phyloP scores from a whole-genome alignment of 2,329 filamentous ascomycete species.

The Microascus cirrosus region DNA sequence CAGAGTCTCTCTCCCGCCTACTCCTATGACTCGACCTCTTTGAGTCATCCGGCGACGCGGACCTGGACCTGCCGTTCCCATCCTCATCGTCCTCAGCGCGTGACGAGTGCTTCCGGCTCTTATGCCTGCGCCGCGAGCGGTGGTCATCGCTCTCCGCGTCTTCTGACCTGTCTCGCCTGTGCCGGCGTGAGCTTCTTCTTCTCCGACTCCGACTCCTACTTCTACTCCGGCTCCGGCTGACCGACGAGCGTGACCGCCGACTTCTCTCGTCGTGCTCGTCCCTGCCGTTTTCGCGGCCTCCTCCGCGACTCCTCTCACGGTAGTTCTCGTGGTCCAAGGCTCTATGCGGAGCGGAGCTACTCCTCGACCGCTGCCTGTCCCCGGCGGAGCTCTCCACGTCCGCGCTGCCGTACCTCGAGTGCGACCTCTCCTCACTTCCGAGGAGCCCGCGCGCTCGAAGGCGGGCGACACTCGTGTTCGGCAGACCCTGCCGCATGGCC shows the following conservation, averaged over 20 bases:
- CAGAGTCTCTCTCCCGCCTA: slow-evolving; percentile 33
- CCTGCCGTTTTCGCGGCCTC: slow-evolving; percentile 11
- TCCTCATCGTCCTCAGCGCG: slow-evolving; percentile 30
- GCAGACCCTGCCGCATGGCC: slow-evolving; percentile 82
- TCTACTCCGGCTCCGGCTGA: slow-evolving; percentile 14
- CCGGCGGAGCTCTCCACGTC: not conserved
- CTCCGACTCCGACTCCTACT: slow-evolving; percentile 30
- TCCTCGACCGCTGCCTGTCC: slow-evolving; percentile 23
- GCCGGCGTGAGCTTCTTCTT: slow-evolving; percentile 35
- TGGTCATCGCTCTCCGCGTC: slow-evolving; percentile 34
- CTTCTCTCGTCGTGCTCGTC: not conserved
- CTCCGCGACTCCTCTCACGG: slow-evolving; percentile 14
- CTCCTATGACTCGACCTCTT: slow-evolving; percentile 49
- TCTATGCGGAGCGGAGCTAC: slow-evolving; percentile 28
- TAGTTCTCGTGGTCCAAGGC: slow-evolving; percentile 7
- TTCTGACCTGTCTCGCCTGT: slow-evolving; percentile 43
- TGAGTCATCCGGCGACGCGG: slow-evolving; percentile 49
- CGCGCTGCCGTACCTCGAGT: slow-evolving; percentile 10
- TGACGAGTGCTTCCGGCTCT: slow-evolving; percentile 26
- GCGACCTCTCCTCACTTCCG: slow-evolving; percentile 26
- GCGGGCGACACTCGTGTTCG: slow-evolving; percentile 60
- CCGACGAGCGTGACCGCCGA: not conserved
- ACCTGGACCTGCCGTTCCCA: slow-evolving; percentile 38
- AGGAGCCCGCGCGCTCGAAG: slow-evolving; percentile 33
- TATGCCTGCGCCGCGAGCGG: slow-evolving; percentile 31